Evolutionary conservation across 2,329 filamentous ascomycete genomes (phyloP).

Genomic region (Incumbomyces lentus): DNA sequence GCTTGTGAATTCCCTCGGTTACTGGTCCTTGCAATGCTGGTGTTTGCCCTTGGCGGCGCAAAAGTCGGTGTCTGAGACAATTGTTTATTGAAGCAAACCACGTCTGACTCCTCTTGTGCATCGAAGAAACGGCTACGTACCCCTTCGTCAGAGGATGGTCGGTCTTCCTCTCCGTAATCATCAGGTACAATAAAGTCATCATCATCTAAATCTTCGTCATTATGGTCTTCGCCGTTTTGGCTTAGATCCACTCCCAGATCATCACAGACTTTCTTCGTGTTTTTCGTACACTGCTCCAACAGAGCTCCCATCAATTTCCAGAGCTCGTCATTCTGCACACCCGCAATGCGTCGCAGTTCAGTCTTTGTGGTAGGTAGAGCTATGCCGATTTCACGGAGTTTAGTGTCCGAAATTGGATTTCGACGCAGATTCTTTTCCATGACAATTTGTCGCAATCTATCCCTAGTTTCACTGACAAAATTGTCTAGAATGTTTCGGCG

Average conservation of each 20-base stretch:
- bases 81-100: background rate
- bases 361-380: slow-evolving; percentile 33
- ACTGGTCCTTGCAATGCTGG: background rate
- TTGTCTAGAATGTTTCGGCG: slow-evolving; percentile 38
- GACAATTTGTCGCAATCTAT: slow-evolving; percentile 33
- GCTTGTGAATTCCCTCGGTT: background rate
- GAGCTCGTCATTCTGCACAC: slow-evolving; percentile 37
- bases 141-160: slow-evolving; percentile 9
- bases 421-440: slow-evolving; percentile 34
- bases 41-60: slow-evolving; percentile 2
- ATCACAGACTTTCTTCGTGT: slow-evolving; percentile 1
- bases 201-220: slow-evolving; percentile 31
- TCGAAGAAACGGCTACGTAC: slow-evolving; percentile 20
- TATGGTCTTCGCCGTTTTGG: slow-evolving; percentile 35
- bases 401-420: slow-evolving; percentile 37
- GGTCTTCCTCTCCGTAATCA: slow-evolving; percentile 13
- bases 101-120: slow-evolving; percentile 15
- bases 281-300: slow-evolving; percentile 26
- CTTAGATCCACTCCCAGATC: slow-evolving; percentile 1
- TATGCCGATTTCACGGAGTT: slow-evolving; percentile 40
- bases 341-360: slow-evolving; percentile 31
- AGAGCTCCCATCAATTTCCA: slow-evolving; percentile 30
- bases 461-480: slow-evolving; percentile 36
- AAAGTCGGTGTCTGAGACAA: slow-evolving; percentile 16
- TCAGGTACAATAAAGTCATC: slow-evolving; percentile 17